Evolutionary conservation across 768 basidiomycete species (phyloP).

Genomic region (Collybia sordida): DNA sequence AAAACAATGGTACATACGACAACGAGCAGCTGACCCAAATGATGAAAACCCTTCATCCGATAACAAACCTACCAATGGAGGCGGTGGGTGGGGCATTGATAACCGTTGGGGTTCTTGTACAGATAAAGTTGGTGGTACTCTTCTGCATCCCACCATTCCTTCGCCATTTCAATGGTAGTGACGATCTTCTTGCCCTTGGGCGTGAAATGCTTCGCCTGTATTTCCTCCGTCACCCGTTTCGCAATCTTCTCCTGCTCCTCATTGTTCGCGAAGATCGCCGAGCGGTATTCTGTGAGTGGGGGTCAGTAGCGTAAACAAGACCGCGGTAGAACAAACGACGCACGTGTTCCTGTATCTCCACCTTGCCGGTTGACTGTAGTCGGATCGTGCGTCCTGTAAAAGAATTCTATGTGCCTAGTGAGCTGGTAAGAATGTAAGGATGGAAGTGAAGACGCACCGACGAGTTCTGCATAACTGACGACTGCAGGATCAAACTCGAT

Average conservation of each 20-base stretch:
- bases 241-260: constrained; percentile 74
- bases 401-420: constrained; percentile 62
- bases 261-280: constrained; percentile 82
- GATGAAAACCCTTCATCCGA: too few relatives aligned
- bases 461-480: constrained; percentile 82
- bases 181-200: constrained; percentile 73
- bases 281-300: constrained; percentile 77
- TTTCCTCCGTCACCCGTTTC: constrained; percentile 73
- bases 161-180: constrained; percentile 70
- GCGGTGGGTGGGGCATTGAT: constrained; percentile 88
- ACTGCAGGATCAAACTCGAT: constrained; percentile 83
- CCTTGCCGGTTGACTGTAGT: constrained; percentile 84
- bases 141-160: constrained; percentile 81
- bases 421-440: background rate
- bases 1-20: too few relatives aligned
- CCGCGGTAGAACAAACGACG: constrained; percentile 23
- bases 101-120: constrained; percentile 83
- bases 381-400: constrained; percentile 93
- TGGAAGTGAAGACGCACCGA: constrained; percentile 53
- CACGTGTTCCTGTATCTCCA: constrained; percentile 74
- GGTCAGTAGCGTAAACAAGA: background rate
- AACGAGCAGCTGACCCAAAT: too few relatives aligned
- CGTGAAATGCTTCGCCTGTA: constrained; percentile 82
- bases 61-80: constrained; percentile 67
- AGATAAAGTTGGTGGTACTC: constrained; percentile 83